Conservation (phyloP, 495 filamentous ascomycete species). For the Podospora sp. region DNA sequence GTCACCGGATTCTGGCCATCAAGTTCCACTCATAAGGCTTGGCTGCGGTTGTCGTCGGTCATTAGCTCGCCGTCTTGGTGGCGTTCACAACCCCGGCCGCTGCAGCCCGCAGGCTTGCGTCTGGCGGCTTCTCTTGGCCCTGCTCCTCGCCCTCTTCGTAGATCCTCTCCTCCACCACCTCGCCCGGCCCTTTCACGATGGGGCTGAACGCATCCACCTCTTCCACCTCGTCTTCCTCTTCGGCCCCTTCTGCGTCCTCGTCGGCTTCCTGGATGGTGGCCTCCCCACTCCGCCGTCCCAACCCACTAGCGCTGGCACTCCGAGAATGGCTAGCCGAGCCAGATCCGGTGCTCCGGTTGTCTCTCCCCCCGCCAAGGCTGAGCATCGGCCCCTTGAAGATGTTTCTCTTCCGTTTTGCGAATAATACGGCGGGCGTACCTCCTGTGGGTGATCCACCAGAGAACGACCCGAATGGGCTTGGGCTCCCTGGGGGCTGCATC, state of each 20-base stretch:
- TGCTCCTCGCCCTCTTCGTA: constrained; percentile 49
- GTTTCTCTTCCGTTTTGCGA: constrained; percentile 86
- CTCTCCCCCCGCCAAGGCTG: constrained; percentile 45
- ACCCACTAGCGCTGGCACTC: constrained; percentile 55
- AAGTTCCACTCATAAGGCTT: neutral
- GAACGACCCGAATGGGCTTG: constrained; percentile 43
- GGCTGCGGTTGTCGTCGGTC: neutral
- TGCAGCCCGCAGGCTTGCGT: constrained; percentile 13
- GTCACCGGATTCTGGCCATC: too few species aligned
- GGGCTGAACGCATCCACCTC: constrained; percentile 71
- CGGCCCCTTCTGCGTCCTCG: constrained; percentile 48
- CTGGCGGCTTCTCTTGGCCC: neutral
- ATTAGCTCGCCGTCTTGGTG: neutral
- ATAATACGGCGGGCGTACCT: constrained; percentile 67
- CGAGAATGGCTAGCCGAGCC: constrained; percentile 43
- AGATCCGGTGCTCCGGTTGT: constrained; percentile 37
- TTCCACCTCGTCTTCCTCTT: constrained; percentile 54
- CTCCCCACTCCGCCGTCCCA: constrained; percentile 61
- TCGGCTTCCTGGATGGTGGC: constrained; percentile 87
- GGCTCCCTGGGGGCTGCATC: constrained; percentile 43
- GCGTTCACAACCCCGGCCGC: constrained; percentile 12
- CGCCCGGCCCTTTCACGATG: constrained; percentile 47
- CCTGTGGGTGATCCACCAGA: constrained; percentile 25
- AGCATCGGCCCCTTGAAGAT: constrained; percentile 86
- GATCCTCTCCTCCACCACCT: constrained; percentile 58